These are phyloP conservation scores for Sanghuangporus weigelae DNA, from an alignment of 1,284 basidiomycete species.

Conservation along the genomic window DNA sequence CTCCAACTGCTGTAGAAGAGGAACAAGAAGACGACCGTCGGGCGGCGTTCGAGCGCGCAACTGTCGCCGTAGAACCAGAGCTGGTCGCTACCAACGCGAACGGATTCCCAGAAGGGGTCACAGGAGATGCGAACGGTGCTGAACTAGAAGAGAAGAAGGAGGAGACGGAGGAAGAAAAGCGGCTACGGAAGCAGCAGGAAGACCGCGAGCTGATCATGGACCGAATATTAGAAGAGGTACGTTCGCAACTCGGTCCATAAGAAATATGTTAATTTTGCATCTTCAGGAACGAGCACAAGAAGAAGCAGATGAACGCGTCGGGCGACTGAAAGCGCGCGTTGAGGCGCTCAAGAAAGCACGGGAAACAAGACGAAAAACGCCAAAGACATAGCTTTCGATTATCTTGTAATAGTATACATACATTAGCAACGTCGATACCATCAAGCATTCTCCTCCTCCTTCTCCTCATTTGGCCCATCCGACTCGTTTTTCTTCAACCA, in stretches of 20 bases:
- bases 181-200: constrained; percentile 52
- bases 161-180: constrained; percentile 29
- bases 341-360: constrained; percentile 57
- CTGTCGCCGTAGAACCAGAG: constrained; percentile 63
- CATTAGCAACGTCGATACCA: background rate
- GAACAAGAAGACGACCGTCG: constrained; percentile 26
- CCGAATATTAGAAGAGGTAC: constrained; percentile 60
- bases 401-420: constrained; percentile 2
- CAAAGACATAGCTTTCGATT: constrained; percentile 17
- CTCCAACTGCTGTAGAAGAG: constrained; percentile 20
- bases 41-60: constrained; percentile 62
- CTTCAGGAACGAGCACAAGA: constrained; percentile 64
- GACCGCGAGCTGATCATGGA: constrained; percentile 81
- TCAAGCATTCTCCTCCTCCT: background rate
- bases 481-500: constrained; percentile 39
- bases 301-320: constrained; percentile 74
- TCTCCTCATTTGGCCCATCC: constrained; percentile 19
- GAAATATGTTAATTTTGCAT: background rate
- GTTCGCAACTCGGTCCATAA: background rate
- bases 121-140: constrained; percentile 24
- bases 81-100: constrained; percentile 40
- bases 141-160: constrained; percentile 23
- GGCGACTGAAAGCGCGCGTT: constrained; percentile 55
- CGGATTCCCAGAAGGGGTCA: constrained; percentile 44
- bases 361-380: constrained; percentile 32